Conservation (phyloP, 2,329 filamentous ascomycete genomes). For the Pseudocercospora pini-densiflorae region DNA sequence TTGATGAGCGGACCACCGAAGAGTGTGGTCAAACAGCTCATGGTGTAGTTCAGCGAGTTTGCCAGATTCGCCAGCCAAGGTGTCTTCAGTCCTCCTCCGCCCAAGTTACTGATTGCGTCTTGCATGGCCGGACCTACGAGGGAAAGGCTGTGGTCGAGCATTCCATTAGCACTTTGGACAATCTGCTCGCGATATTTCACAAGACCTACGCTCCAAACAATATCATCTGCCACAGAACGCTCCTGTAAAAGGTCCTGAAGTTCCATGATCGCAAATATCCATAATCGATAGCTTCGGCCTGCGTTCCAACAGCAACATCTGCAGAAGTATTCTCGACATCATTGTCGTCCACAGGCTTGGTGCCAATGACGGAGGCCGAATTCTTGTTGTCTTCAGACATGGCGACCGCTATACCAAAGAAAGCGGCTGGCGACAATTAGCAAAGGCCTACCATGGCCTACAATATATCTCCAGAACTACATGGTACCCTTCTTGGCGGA, state of each 20-base stretch:
- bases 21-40: slow-evolving; percentile 27
- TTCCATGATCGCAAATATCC: slow-evolving; percentile 15
- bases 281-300: slow-evolving; percentile 15
- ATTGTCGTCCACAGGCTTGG: slow-evolving; percentile 7
- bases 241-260: slow-evolving; percentile 24
- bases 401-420: neutral
- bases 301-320: slow-evolving; percentile 21
- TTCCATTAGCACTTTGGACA: neutral
- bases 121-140: slow-evolving; percentile 30
- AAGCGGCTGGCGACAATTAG: neutral
- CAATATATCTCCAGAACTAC: neutral
- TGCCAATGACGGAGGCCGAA: neutral
- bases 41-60: slow-evolving; percentile 30
- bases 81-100: slow-evolving; percentile 30
- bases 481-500: neutral
- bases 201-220: slow-evolving; percentile 26
- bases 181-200: neutral
- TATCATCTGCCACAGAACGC: slow-evolving; percentile 33
- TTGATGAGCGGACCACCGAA: slow-evolving; percentile 47
- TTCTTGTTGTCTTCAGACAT: slow-evolving; percentile 11
- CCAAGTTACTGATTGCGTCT: slow-evolving; percentile 33
- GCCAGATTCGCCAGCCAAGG: slow-evolving; percentile 33
- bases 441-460: neutral
- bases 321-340: neutral
- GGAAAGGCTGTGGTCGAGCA: slow-evolving; percentile 14